These are phyloP conservation scores for Volvariella volvacea DNA, from an alignment of 1,284 basidiomycete species.

Conservation along the genomic window DNA sequence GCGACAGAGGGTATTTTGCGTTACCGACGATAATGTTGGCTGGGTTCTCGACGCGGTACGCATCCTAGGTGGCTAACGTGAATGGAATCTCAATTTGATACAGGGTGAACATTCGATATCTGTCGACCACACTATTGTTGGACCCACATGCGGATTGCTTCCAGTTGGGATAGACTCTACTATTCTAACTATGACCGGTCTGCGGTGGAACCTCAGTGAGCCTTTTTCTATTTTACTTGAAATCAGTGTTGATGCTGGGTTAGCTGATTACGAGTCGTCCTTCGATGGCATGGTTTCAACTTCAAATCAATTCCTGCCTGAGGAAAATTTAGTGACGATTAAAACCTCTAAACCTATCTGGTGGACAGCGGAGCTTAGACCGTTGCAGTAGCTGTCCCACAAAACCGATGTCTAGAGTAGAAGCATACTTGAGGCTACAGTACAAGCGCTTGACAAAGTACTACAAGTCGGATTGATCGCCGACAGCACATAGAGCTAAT, in stretches of 20 bases:
- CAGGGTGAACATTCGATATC: constrained; percentile 78
- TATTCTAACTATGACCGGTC: constrained; percentile 72
- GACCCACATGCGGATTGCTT: constrained; percentile 88
- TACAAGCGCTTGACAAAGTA: too few species aligned
- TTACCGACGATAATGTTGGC: constrained; percentile 84
- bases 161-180: constrained; percentile 82
- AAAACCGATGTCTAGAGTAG: too few species aligned
- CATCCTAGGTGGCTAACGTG: neutral
- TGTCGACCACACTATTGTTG: constrained; percentile 69
- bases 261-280: constrained; percentile 59
- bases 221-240: constrained; percentile 9
- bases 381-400: neutral
- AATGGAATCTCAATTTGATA: constrained; percentile 1
- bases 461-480: too few species aligned
- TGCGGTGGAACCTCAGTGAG: constrained; percentile 87
- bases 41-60: constrained; percentile 82
- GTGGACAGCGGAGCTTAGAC: constrained; percentile 74
- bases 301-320: constrained; percentile 80
- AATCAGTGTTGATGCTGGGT: neutral
- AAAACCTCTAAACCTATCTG: constrained; percentile 80
- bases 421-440: too few species aligned
- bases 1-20: constrained; percentile 60
- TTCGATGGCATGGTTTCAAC: constrained; percentile 85
- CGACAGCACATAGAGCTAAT: too few species aligned
- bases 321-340: constrained; percentile 56